A percentile compares a stretch with the other conserved stretches of the same genome.
Conservation (phyloP, 257 asterid genomes). For the Nicotiana knightiana region DNA sequence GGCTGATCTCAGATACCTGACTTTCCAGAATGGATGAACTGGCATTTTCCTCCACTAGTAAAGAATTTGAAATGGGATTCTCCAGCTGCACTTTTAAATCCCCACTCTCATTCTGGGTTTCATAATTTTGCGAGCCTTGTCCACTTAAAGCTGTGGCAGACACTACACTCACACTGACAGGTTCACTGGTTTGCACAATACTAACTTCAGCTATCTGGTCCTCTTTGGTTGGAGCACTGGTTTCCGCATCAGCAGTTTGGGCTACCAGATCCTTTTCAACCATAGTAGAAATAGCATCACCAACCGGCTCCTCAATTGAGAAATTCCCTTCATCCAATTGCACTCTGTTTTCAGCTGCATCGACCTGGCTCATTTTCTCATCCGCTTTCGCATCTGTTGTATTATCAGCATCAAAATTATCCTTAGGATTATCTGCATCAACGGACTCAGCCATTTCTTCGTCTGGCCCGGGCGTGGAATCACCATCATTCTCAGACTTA, state of each 20-base stretch:
- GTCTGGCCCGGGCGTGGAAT: conserved; percentile 23
- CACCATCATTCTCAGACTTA: conserved; percentile 19
- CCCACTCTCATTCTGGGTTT: conserved; percentile 25
- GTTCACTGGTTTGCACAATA: conserved; percentile 27
- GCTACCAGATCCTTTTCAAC: too few species aligned
- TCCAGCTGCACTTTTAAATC: conserved; percentile 26
- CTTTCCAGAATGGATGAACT: conserved; percentile 32
- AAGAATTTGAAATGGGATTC: conserved; percentile 18
- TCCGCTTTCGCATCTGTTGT: conserved; percentile 18
- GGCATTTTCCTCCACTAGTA: conserved; percentile 26
- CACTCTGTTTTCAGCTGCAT: conserved; percentile 12
- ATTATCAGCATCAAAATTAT: conserved; percentile 18
- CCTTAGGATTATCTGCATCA: conserved; percentile 7
- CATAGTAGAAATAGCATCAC: too few species aligned
- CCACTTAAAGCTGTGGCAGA: conserved; percentile 4
- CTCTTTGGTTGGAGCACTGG: too few species aligned
- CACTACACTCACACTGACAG: conserved; percentile 12
- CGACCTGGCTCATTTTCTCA: conserved; percentile 19
- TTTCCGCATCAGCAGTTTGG: too few species aligned
- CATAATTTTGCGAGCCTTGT: conserved; percentile 17
- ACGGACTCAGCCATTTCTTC: conserved; percentile 19
- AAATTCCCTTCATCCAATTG: background rate
- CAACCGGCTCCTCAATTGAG: too few species aligned
- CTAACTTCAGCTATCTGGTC: background rate
- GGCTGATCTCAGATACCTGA: conserved; percentile 75